phyloP scores from a whole-genome alignment of 2,329 filamentous ascomycete species.

The Penicillium sp. region DNA sequence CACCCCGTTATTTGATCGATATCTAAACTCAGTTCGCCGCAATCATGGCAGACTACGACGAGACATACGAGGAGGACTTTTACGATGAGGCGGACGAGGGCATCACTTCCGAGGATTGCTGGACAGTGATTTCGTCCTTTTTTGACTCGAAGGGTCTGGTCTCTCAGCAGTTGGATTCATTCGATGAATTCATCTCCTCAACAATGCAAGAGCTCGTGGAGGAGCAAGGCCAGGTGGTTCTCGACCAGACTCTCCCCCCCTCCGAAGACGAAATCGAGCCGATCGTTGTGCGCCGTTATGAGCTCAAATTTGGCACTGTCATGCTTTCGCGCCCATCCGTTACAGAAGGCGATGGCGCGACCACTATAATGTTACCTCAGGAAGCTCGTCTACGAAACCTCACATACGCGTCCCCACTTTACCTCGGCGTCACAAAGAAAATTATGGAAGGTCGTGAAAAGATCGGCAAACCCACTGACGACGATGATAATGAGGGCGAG shows the following conservation, averaged over 20 bases:
- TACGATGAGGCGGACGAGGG: conserved; percentile 66
- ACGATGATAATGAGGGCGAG: conserved; percentile 53
- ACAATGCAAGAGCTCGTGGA: conserved; percentile 94
- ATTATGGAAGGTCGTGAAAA: conserved; percentile 79
- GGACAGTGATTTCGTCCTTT: conserved; percentile 95
- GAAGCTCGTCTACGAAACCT: conserved; percentile 94
- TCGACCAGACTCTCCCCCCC: conserved; percentile 85
- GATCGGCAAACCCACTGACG: conserved; percentile 62
- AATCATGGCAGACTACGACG: conserved; percentile 57
- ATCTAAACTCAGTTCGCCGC: conserved; percentile 6
- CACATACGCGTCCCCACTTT: conserved; percentile 90
- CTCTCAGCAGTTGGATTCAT: conserved; percentile 96
- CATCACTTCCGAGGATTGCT: conserved; percentile 96
- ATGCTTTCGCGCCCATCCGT: conserved; percentile 86
- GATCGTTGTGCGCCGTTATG: conserved; percentile 84
- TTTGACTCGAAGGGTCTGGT: conserved; percentile 95
- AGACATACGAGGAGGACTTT: conserved; percentile 66
- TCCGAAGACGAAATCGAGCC: conserved; percentile 68
- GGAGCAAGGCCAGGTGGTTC: conserved; percentile 85
- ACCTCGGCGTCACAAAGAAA: conserved; percentile 81
- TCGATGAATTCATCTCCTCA: conserved; percentile 91
- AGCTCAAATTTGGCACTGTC: conserved; percentile 89
- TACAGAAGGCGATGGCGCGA: conserved; percentile 87
- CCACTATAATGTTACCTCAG: conserved; percentile 82
- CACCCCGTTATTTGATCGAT: conserved; percentile 6